phyloP scores from a whole-genome alignment of 2,329 filamentous ascomycete species.

The Cordyceps javanica region DNA sequence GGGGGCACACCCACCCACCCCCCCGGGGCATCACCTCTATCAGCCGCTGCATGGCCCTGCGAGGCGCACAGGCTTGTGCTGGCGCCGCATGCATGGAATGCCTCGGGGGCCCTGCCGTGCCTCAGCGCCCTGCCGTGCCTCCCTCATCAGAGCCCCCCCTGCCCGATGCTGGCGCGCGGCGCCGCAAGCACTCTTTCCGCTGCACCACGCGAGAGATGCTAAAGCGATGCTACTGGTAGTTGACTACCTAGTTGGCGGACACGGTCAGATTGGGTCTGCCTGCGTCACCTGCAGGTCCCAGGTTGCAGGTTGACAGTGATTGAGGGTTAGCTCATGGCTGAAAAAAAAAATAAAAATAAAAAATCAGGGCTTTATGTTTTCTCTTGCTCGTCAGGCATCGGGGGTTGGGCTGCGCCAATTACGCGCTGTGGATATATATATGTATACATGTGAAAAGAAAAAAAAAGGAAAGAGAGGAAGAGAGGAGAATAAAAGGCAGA shows the following conservation, averaged over 20 bases:
- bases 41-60: not conserved
- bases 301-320: not conserved
- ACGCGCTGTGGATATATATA: too few relatives aligned
- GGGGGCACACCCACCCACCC: not conserved
- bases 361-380: not conserved
- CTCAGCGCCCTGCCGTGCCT: too few relatives aligned
- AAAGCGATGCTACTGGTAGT: not conserved
- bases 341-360: too few relatives aligned
- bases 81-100: not conserved
- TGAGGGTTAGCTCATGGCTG: too few relatives aligned
- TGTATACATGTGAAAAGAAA: too few relatives aligned
- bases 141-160: not conserved
- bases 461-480: too few relatives aligned
- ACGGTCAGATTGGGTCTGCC: not conserved
- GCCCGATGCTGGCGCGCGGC: not conserved
- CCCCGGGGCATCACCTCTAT: not conserved
- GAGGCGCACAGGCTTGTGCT: not conserved
- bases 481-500: too few relatives aligned
- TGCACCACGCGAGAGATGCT: not conserved
- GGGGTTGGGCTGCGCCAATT: not conserved
- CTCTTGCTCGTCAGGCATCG: not conserved
- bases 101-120: too few relatives aligned
- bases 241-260: too few relatives aligned
- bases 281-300: not conserved
- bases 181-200: not conserved